Percentiles rank a stretch among this genome's conserved stretches.
phyloP scores from a whole-genome alignment of 2,329 filamentous ascomycete species.

The Ceratocystis cacaofunesta region DNA sequence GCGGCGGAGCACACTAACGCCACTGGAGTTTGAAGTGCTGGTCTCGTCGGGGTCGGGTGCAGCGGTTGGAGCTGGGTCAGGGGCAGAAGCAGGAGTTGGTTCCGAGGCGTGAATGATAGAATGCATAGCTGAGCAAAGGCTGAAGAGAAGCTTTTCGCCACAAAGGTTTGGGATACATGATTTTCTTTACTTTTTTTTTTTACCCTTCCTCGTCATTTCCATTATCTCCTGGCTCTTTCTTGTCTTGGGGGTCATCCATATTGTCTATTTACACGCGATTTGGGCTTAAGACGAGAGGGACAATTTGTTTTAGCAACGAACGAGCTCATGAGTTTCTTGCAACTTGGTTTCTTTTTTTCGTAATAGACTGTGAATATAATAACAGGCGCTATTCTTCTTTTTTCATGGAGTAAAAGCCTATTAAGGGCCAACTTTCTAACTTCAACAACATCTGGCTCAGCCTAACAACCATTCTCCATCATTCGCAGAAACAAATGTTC shows the following conservation, averaged over 20 bases:
- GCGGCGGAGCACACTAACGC: conserved; percentile 59
- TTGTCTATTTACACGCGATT: not conserved
- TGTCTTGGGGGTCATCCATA: too few species aligned
- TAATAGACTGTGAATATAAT: too few species aligned
- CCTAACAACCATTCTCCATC: too few species aligned
- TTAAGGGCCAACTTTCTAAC: too few species aligned
- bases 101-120: not conserved
- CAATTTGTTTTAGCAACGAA: not conserved
- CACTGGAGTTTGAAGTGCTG: conserved; percentile 49
- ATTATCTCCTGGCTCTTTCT: not conserved
- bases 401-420: too few species aligned
- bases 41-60: not conserved
- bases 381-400: too few species aligned
- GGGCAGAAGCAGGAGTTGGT: not conserved
- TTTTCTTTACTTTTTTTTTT: not conserved
- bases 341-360: too few species aligned
- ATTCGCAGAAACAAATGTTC: too few species aligned
- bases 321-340: not conserved
- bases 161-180: conserved; percentile 5
- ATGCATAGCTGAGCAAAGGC: not conserved
- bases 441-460: too few species aligned
- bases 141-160: not conserved
- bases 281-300: not conserved
- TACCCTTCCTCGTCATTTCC: not conserved
- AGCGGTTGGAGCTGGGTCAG: not conserved